phyloP scores from a whole-genome alignment of 768 basidiomycete genomes.

The Sarcodon aspratus region DNA sequence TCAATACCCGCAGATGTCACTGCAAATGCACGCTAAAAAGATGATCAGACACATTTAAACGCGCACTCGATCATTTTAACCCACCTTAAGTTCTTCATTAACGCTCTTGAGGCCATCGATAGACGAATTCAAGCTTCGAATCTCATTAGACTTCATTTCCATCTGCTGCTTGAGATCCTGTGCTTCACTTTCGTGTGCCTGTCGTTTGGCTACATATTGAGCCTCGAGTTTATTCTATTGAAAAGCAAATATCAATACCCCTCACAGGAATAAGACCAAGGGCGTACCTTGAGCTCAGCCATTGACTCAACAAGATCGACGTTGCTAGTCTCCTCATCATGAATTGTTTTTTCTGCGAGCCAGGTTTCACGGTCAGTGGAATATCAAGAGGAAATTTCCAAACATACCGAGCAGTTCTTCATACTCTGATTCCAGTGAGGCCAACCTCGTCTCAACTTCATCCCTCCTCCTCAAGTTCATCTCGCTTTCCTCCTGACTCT shows the following conservation, averaged over 20 bases:
- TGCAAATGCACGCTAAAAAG: slow-evolving; percentile 83
- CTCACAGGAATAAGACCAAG: slow-evolving; percentile 10
- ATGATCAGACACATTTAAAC: not conserved
- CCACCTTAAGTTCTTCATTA: slow-evolving; percentile 96
- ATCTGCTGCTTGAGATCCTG: slow-evolving; percentile 83
- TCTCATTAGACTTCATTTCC: slow-evolving; percentile 74
- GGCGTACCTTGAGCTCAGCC: slow-evolving; percentile 76
- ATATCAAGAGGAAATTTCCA: not conserved
- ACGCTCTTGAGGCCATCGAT: slow-evolving; percentile 92
- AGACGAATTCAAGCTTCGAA: slow-evolving; percentile 71
- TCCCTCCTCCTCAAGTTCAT: slow-evolving; percentile 71
- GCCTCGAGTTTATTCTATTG: slow-evolving; percentile 83
- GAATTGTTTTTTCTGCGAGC: slow-evolving; percentile 74
- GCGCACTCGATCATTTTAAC: slow-evolving; percentile 5
- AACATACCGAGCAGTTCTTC: slow-evolving; percentile 87
- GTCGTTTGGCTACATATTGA: slow-evolving; percentile 88
- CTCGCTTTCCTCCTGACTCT: slow-evolving; percentile 89
- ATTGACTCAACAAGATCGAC: slow-evolving; percentile 77
- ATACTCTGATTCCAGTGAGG: slow-evolving; percentile 83
- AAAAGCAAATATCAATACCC: slow-evolving; percentile 9
- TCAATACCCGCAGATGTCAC: slow-evolving; percentile 96
- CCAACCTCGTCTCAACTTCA: slow-evolving; percentile 77
- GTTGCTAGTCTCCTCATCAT: slow-evolving; percentile 79
- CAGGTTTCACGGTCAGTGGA: not conserved
- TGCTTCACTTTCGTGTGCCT: slow-evolving; percentile 78